phyloP scores from a whole-genome alignment of 176 grass and related monocot species.

The Triticum aestivum region DNA sequence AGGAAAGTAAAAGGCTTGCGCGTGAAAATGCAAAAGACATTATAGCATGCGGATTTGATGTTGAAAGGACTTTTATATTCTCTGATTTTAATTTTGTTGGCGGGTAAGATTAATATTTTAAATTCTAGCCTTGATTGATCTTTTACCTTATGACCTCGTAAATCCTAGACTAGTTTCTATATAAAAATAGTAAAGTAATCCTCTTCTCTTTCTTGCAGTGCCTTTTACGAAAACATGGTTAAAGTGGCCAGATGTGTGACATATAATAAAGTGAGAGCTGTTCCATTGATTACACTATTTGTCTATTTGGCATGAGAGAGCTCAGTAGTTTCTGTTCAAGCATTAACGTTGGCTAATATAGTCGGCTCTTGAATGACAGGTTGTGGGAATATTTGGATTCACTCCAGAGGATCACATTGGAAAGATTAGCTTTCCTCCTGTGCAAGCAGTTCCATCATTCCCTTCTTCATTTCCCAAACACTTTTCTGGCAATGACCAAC shows the following conservation, averaged over 20 bases:
- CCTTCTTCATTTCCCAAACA: slow-evolving; percentile 95
- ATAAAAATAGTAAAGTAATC: neutral
- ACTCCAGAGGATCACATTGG: slow-evolving; percentile 88
- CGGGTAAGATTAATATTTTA: slow-evolving; percentile 58
- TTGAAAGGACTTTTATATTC: slow-evolving; percentile 91
- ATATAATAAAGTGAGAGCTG: slow-evolving; percentile 75
- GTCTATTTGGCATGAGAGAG: neutral
- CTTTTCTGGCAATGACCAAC: slow-evolving; percentile 66
- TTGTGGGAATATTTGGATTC: slow-evolving; percentile 93
- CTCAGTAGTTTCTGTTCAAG: slow-evolving; percentile 4
- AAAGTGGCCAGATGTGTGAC: slow-evolving; percentile 91
- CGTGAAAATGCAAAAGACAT: slow-evolving; percentile 98
- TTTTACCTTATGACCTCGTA: neutral
- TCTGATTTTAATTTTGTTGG: slow-evolving; percentile 79
- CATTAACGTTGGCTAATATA: slow-evolving; percentile 18
- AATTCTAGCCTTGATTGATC: neutral
- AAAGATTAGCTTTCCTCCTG: slow-evolving; percentile 86
- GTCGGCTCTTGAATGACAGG: slow-evolving; percentile 39
- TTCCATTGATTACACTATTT: neutral
- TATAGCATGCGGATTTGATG: slow-evolving; percentile 92
- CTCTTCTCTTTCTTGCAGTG: slow-evolving; percentile 48
- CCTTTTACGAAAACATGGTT: slow-evolving; percentile 88
- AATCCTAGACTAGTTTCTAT: neutral
- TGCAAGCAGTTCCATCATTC: slow-evolving; percentile 95
- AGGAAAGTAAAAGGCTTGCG: slow-evolving; percentile 85